phyloP scores from a whole-genome alignment of 495 filamentous ascomycete species.

The Eremomyces bilateralis region DNA sequence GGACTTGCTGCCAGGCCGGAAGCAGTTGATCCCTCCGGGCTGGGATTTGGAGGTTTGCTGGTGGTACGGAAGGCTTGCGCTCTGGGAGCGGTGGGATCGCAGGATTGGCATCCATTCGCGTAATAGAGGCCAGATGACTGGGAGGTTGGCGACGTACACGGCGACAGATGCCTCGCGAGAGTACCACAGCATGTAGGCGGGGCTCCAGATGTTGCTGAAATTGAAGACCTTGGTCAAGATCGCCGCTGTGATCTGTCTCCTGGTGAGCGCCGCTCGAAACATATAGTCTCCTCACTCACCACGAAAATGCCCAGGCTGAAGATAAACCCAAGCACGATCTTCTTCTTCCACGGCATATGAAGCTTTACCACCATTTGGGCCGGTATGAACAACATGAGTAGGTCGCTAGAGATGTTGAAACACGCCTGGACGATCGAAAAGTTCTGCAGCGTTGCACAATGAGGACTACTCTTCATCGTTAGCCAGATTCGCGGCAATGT shows the following conservation, averaged over 20 bases:
- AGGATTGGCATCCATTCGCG: no score
- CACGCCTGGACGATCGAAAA: slow-evolving; percentile 28
- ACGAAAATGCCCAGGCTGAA: slow-evolving; percentile 27
- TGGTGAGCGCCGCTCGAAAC: no score
- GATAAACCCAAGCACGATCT: slow-evolving; percentile 18
- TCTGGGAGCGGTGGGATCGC: no score
- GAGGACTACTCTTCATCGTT: no score
- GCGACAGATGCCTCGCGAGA: slow-evolving; percentile 25
- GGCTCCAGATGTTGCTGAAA: slow-evolving; percentile 17
- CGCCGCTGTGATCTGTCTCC: no score
- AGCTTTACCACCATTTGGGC: slow-evolving; percentile 21
- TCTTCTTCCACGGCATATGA: slow-evolving; percentile 19
- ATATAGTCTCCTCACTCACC: no score
- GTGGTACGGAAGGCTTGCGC: no score
- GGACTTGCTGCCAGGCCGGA: no score
- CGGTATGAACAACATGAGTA: slow-evolving; percentile 25
- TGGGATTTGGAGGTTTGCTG: no score
- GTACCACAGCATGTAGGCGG: slow-evolving; percentile 29
- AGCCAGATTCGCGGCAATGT: no score
- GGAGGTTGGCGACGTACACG: slow-evolving; percentile 22
- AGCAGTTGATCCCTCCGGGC: no score
- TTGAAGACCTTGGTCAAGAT: slow-evolving; percentile 26
- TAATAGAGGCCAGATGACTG: slow-evolving; percentile 1
- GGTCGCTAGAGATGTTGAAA: slow-evolving; percentile 30
- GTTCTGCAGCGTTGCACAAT: slow-evolving; percentile 30